Percentiles rank a stretch among this genome's conserved stretches.
Evolutionary conservation across 805 yeast genomes (phyloP).

Genomic region (Metschnikowia sp.): DNA sequence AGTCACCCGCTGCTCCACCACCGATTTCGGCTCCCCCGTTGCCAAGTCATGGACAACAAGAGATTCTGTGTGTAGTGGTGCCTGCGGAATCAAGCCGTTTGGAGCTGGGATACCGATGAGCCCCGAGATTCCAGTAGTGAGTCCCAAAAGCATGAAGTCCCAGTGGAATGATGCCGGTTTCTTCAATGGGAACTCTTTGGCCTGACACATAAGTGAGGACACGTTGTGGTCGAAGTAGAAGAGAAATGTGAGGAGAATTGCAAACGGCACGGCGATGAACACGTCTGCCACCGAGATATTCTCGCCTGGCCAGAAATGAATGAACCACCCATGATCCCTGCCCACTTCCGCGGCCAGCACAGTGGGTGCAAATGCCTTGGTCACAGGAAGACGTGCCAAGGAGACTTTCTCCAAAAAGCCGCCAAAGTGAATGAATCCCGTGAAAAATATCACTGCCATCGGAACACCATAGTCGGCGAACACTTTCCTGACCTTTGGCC

Average conservation of each 20-base stretch:
- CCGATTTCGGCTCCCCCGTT: constrained; percentile 42
- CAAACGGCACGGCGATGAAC: constrained; percentile 91
- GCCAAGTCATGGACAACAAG: constrained; percentile 52
- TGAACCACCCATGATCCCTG: constrained; percentile 68
- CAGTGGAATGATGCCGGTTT: constrained; percentile 93
- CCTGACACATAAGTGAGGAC: constrained; percentile 89
- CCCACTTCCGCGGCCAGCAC: constrained; percentile 19
- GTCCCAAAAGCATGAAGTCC: constrained; percentile 81
- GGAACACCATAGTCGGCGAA: constrained; percentile 88
- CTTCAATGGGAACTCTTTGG: constrained; percentile 69
- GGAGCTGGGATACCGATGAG: constrained; percentile 92
- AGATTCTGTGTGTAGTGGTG: constrained; percentile 86
- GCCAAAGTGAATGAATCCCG: constrained; percentile 91
- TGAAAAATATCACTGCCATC: constrained; percentile 77
- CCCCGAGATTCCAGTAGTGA: constrained; percentile 86
- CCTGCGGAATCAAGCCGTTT: constrained; percentile 95
- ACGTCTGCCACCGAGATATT: constrained; percentile 67
- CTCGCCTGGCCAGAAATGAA: constrained; percentile 61
- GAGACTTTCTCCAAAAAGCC: constrained; percentile 59
- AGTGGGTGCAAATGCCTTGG: constrained; percentile 76
- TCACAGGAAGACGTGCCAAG: constrained; percentile 64
- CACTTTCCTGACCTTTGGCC: constrained; percentile 57
- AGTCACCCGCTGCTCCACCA: constrained; percentile 87
- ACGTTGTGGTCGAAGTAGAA: constrained; percentile 96
- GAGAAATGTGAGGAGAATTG: constrained; percentile 72